Percentiles rank a stretch among this genome's conserved stretches.
These are phyloP conservation scores for Benincasa hispida DNA, from an alignment of 306 rosid genomes.

Conservation along the genomic window DNA sequence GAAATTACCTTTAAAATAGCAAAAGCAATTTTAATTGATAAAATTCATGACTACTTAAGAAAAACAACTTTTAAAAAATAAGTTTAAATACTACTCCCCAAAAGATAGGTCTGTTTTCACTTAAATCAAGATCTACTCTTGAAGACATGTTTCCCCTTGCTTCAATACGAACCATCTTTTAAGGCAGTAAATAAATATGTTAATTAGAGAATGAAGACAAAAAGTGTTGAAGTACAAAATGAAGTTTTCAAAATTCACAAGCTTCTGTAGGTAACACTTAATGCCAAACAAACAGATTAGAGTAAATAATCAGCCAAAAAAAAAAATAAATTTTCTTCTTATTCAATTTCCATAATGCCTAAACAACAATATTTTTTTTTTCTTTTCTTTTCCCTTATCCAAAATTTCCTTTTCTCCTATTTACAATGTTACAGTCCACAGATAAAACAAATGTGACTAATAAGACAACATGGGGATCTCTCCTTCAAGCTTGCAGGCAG, in stretches of 20 bases:
- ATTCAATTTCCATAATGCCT: constrained; percentile 38
- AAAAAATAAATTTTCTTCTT: constrained; percentile 27
- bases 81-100: no score
- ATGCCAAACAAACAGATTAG: not conserved
- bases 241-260: not conserved
- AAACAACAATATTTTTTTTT: constrained; percentile 26
- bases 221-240: no score
- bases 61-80: no score
- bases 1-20: no score
- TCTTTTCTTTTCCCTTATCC: not conserved
- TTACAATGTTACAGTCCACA: constrained; percentile 4
- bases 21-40: no score
- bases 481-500: constrained; percentile 40
- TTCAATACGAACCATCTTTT: no score
- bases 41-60: no score
- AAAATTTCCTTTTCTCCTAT: constrained; percentile 10
- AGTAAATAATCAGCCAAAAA: not conserved
- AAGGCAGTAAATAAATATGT: no score
- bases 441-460: constrained; percentile 5
- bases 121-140: no score
- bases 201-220: no score
- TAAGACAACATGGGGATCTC: constrained; percentile 26
- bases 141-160: no score
- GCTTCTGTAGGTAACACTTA: not conserved
- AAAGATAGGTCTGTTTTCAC: no score